phyloP scores from a whole-genome alignment of 225 moss, liverwort and hornwort genomes.

The Bryum argenteum region DNA sequence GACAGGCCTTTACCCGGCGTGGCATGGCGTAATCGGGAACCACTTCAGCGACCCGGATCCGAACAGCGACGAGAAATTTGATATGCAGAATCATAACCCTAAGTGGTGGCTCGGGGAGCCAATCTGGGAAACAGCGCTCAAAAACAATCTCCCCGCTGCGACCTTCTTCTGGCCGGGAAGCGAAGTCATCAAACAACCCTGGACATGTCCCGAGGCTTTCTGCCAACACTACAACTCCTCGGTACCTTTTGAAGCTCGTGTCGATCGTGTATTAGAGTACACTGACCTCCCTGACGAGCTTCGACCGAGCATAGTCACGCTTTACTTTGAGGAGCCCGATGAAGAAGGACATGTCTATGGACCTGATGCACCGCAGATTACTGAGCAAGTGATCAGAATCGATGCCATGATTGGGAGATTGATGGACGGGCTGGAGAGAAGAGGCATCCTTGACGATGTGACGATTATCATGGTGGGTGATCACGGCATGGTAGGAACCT shows the following conservation, averaged over 20 bases:
- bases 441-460: slow-evolving; percentile 61
- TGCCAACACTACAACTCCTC: slow-evolving; percentile 67
- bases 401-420: slow-evolving; percentile 74
- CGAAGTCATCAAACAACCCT: slow-evolving; percentile 68
- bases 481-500: slow-evolving; percentile 64
- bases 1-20: slow-evolving; percentile 93
- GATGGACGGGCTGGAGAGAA: slow-evolving; percentile 68
- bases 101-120: slow-evolving; percentile 99
- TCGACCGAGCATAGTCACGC: slow-evolving; percentile 70
- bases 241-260: slow-evolving; percentile 75
- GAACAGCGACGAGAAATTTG: slow-evolving; percentile 56
- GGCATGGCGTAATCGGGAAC: slow-evolving; percentile 91
- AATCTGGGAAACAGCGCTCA: slow-evolving; percentile 85
- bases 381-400: slow-evolving; percentile 53
- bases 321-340: slow-evolving; percentile 93
- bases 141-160: slow-evolving; percentile 66
- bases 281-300: slow-evolving; percentile 56
- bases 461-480: slow-evolving; percentile 61
- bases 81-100: slow-evolving; percentile 66
- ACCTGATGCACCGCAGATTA: slow-evolving; percentile 83
- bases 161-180: slow-evolving; percentile 90
- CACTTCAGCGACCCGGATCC: slow-evolving; percentile 82
- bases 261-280: slow-evolving; percentile 69
- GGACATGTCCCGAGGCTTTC: slow-evolving; percentile 68
- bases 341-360: slow-evolving; percentile 76